Percentiles rank a stretch among this genome's conserved stretches.
These are phyloP conservation scores for Thielaviopsis euricoi DNA, from an alignment of 2,329 filamentous ascomycete genomes.

Conservation along the genomic window DNA sequence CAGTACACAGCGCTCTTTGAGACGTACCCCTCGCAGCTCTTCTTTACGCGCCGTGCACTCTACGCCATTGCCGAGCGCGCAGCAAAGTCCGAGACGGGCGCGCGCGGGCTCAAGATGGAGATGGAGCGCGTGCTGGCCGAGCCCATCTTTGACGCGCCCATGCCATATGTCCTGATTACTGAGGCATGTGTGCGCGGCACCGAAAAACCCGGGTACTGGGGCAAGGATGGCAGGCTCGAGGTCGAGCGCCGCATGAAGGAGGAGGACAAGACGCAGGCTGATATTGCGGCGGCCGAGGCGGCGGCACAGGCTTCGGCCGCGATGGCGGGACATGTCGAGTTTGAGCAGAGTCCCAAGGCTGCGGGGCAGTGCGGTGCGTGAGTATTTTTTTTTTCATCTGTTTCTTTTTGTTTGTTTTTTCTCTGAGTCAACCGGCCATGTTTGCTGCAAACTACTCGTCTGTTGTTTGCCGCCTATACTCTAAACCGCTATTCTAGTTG, in stretches of 20 bases:
- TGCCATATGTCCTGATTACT: constrained; percentile 58
- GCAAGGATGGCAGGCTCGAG: constrained; percentile 53
- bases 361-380: constrained; percentile 32
- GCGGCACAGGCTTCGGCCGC: not conserved
- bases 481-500: too few species aligned
- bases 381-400: constrained; percentile 9
- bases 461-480: not conserved
- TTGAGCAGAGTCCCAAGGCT: constrained; percentile 26
- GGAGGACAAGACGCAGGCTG: constrained; percentile 30
- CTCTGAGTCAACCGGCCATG: too few species aligned
- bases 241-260: constrained; percentile 51
- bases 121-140: constrained; percentile 65
- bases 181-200: constrained; percentile 49
- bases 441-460: not conserved
- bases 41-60: constrained; percentile 71
- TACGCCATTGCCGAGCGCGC: constrained; percentile 60
- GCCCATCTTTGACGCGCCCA: constrained; percentile 67
- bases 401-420: not conserved
- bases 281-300: constrained; percentile 5
- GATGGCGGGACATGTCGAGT: constrained; percentile 14
- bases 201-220: constrained; percentile 45
- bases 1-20: constrained; percentile 85
- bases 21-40: constrained; percentile 60
- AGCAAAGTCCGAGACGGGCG: constrained; percentile 50
- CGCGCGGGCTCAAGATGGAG: constrained; percentile 61